Percentiles rank a stretch among this genome's conserved stretches.
Conservation (phyloP, 306 rosid genomes). For the Dryas alaskensis region DNA sequence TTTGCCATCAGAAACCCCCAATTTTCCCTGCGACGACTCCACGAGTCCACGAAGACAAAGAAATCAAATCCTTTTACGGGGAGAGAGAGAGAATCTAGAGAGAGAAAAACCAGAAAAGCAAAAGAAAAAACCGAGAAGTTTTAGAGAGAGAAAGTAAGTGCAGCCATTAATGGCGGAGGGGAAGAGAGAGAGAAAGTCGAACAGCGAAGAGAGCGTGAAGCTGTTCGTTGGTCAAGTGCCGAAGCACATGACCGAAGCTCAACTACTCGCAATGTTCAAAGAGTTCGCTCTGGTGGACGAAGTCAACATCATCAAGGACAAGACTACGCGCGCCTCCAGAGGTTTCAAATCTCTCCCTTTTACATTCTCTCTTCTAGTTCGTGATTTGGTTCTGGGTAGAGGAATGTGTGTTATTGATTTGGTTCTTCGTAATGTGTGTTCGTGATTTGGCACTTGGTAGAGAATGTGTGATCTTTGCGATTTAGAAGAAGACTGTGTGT, state of each 20-base stretch:
- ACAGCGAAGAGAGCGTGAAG: slow-evolving; percentile 85
- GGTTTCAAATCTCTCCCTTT: slow-evolving; percentile 34
- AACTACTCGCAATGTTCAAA: slow-evolving; percentile 81
- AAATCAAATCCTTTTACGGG: neutral
- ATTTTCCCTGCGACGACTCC: slow-evolving; percentile 46
- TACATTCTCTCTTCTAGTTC: neutral
- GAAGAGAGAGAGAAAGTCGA: slow-evolving; percentile 67
- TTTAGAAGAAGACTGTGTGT: slow-evolving; percentile 7
- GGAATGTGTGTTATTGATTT: neutral
- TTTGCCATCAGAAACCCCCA: slow-evolving; percentile 42
- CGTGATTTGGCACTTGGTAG: neutral
- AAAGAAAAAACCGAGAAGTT: neutral
- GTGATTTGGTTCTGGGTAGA: neutral
- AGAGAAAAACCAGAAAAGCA: neutral
- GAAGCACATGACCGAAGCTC: slow-evolving; percentile 85
- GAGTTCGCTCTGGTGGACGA: slow-evolving; percentile 89
- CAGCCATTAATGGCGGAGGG: slow-evolving; percentile 81
- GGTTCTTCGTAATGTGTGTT: neutral
- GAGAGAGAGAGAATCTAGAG: slow-evolving; percentile 18
- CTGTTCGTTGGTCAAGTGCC: slow-evolving; percentile 99
- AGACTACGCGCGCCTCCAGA: slow-evolving; percentile 83
- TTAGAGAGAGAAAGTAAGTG: slow-evolving; percentile 19
- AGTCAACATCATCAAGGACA: slow-evolving; percentile 99
- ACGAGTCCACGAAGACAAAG: slow-evolving; percentile 30
- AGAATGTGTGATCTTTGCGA: neutral